A percentile compares a stretch with the other conserved stretches of the same genome.
These are phyloP conservation scores for Coemansia sp. DNA, from an alignment of 192 early-diverging fungal species.

Conservation along the genomic window DNA sequence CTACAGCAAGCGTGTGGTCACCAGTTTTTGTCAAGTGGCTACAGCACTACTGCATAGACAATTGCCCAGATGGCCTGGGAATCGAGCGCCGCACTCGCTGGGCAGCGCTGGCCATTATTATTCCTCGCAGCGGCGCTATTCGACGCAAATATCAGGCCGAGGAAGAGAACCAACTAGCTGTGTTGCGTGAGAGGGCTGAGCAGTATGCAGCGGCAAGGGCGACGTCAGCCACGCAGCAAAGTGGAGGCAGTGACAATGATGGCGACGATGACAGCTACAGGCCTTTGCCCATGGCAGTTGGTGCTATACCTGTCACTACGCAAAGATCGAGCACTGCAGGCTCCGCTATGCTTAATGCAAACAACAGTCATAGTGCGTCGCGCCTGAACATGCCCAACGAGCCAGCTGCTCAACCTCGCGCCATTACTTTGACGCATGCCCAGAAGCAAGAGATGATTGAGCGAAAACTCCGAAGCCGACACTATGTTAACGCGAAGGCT, in stretches of 20 bases:
- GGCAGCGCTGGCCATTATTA: constrained; percentile 27
- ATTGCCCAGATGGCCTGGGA: constrained; percentile 45
- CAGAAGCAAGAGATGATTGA: constrained; percentile 27
- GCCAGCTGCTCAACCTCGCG: constrained; percentile 14
- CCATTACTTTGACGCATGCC: constrained; percentile 20
- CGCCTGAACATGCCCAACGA: constrained; percentile 33
- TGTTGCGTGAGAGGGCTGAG: constrained; percentile 22
- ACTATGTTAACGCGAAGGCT: constrained; percentile 34
- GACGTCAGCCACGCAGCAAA: neutral
- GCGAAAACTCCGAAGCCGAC: constrained; percentile 16
- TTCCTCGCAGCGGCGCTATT: constrained; percentile 21
- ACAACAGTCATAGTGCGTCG: neutral
- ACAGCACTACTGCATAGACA: constrained; percentile 35
- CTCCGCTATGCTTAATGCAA: neutral
- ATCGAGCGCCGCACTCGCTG: constrained; percentile 35
- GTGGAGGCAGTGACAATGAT: constrained; percentile 5
- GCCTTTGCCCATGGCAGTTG: neutral
- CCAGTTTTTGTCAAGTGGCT: constrained; percentile 17
- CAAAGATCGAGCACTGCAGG: neutral
- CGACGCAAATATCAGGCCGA: constrained; percentile 20
- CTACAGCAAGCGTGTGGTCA: constrained; percentile 38
- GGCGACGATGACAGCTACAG: neutral
- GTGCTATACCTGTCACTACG: neutral
- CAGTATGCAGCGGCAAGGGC: constrained; percentile 10
- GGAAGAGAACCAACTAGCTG: constrained; percentile 7